These are phyloP conservation scores for Camptophora hylomeconis DNA, from an alignment of 2,329 filamentous ascomycete genomes.

Conservation along the genomic window DNA sequence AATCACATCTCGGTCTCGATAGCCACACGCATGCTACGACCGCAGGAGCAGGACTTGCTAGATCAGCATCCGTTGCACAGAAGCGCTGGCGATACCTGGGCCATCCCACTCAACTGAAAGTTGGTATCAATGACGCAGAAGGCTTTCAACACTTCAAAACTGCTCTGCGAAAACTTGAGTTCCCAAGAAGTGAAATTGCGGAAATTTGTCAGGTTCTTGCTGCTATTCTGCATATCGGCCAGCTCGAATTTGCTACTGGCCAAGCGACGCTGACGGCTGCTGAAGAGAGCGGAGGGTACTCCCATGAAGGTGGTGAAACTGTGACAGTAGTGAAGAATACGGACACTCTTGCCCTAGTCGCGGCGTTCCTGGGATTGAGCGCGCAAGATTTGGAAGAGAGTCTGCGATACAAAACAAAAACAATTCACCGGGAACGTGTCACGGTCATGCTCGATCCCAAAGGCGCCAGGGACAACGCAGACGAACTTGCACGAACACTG, in stretches of 20 bases:
- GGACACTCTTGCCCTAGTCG: constrained; percentile 71
- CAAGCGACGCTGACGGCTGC: constrained; percentile 65
- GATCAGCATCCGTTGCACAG: constrained; percentile 44
- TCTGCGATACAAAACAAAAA: constrained; percentile 92
- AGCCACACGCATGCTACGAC: constrained; percentile 27
- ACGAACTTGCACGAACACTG: constrained; percentile 82
- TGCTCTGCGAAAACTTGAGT: constrained; percentile 84
- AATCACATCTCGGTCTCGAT: constrained; percentile 64
- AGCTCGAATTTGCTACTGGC: constrained; percentile 81
- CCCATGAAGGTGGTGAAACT: constrained; percentile 79
- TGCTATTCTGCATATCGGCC: constrained; percentile 89
- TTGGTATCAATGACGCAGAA: constrained; percentile 89
- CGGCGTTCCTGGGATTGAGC: constrained; percentile 85
- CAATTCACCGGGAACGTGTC: constrained; percentile 89
- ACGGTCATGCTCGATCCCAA: constrained; percentile 93
- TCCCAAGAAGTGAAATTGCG: constrained; percentile 82
- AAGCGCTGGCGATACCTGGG: constrained; percentile 94
- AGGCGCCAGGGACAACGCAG: constrained; percentile 80
- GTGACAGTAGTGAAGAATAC: constrained; percentile 87
- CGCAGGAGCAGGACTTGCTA: constrained; percentile 30
- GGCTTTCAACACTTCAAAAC: constrained; percentile 98
- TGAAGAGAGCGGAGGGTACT: constrained; percentile 92
- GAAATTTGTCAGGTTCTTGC: constrained; percentile 94
- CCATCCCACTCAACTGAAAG: constrained; percentile 90
- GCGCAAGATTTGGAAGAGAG: constrained; percentile 72